Conservation (phyloP, 805 yeast genomes). For the Pichia sporocuriosa region DNA sequence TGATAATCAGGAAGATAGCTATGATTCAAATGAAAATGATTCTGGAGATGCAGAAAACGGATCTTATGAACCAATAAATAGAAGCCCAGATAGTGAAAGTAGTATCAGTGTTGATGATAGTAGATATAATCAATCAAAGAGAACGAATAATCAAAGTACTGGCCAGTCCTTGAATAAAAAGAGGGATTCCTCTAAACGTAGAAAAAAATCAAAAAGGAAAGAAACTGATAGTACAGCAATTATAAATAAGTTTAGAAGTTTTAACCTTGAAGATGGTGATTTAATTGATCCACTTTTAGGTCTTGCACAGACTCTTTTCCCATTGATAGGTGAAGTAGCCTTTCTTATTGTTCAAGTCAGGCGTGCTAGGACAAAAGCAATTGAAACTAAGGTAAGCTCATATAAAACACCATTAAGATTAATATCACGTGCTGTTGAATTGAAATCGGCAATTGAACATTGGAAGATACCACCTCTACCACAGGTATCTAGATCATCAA, state of each 20-base stretch:
- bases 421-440: constrained; percentile 48
- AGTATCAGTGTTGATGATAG: neutral
- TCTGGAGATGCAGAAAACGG: neutral
- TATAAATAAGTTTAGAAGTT: constrained; percentile 36
- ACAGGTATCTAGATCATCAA: constrained; percentile 18
- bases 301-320: constrained; percentile 57
- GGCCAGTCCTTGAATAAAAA: too few species aligned
- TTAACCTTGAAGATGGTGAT: constrained; percentile 28
- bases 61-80: neutral
- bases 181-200: too few species aligned
- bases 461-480: constrained; percentile 48
- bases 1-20: neutral
- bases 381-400: neutral
- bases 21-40: neutral
- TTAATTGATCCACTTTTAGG: constrained; percentile 62
- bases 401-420: constrained; percentile 37
- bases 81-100: neutral
- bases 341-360: constrained; percentile 46
- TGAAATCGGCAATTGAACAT: constrained; percentile 43
- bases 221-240: constrained; percentile 21
- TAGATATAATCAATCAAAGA: neutral
- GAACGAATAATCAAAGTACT: too few species aligned
- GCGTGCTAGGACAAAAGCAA: constrained; percentile 17
- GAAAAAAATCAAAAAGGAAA: constrained; percentile 12
- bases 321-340: constrained; percentile 60